Evolutionary conservation across 2,329 filamentous ascomycete genomes (phyloP).

Genomic region (Epichloe gansuensis): DNA sequence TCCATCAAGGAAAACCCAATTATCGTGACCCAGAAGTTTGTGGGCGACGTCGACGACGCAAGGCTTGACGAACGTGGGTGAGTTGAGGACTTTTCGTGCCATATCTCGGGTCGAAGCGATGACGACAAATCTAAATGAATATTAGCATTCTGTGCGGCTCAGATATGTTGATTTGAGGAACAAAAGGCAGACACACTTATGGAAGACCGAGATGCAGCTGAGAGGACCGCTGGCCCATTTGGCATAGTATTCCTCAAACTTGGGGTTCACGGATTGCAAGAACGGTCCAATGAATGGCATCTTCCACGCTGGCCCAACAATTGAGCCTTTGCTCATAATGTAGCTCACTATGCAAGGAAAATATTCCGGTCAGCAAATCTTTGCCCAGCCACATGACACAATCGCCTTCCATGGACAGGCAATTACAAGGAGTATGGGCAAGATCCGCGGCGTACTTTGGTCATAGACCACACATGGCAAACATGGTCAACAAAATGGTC

Average conservation of each 20-base stretch:
- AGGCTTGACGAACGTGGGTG: conserved; percentile 81
- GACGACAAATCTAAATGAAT: conserved; percentile 66
- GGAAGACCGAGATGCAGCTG: conserved; percentile 97
- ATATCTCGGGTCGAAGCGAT: conserved; percentile 93
- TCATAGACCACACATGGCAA: conserved; percentile 73
- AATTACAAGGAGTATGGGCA: not conserved
- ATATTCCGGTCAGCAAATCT: not conserved
- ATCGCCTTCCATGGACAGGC: not conserved
- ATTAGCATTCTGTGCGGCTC: not conserved
- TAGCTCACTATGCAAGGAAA: conserved; percentile 51
- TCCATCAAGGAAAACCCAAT: conserved; percentile 97
- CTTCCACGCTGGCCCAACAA: conserved; percentile 64
- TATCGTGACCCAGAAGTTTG: conserved; percentile 82
- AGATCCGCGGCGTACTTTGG: conserved; percentile 57
- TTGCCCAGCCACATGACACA: not conserved
- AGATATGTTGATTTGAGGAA: not conserved
- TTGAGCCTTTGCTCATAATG: conserved; percentile 60
- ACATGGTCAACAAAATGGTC: conserved; percentile 56
- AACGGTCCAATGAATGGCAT: conserved; percentile 91
- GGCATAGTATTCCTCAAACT: conserved; percentile 78
- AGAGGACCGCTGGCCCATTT: conserved; percentile 89
- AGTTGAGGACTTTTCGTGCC: conserved; percentile 94
- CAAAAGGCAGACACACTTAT: conserved; percentile 57
- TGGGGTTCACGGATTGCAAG: conserved; percentile 79
- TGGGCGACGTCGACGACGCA: conserved; percentile 90